Evolutionary conservation across 192 early-diverging fungal genomes (phyloP).

Genomic region (Coemansia sp.): DNA sequence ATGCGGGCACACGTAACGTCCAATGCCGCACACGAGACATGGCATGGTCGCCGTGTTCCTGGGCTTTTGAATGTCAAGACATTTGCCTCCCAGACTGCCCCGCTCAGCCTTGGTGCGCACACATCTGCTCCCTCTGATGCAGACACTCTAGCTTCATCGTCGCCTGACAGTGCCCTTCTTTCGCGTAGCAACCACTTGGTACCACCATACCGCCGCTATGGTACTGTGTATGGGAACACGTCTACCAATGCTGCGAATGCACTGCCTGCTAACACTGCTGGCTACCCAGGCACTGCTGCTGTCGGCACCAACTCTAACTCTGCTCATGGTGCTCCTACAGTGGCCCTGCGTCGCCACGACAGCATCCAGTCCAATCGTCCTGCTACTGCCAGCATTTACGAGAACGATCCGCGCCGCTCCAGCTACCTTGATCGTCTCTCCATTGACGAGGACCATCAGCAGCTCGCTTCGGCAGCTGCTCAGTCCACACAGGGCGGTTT

Average conservation of each 20-base stretch:
- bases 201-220: slow-evolving; percentile 41
- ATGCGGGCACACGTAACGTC: slow-evolving; percentile 1
- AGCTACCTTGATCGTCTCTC: slow-evolving; percentile 51
- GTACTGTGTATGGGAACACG: slow-evolving; percentile 47
- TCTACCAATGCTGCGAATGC: slow-evolving; percentile 9
- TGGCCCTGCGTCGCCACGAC: slow-evolving; percentile 33
- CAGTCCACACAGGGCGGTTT: slow-evolving; percentile 22
- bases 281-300: neutral
- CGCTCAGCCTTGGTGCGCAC: neutral
- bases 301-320: neutral
- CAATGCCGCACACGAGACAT: slow-evolving; percentile 28
- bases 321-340: neutral
- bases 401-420: slow-evolving; percentile 39
- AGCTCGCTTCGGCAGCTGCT: slow-evolving; percentile 17
- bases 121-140: neutral
- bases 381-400: slow-evolving; percentile 32
- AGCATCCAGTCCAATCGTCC: slow-evolving; percentile 11
- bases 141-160: neutral
- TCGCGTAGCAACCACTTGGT: slow-evolving; percentile 24
- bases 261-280: neutral
- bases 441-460: slow-evolving; percentile 36
- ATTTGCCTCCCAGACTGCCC: neutral
- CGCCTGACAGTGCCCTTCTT: neutral
- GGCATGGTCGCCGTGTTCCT: slow-evolving; percentile 45
- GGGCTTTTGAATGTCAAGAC: slow-evolving; percentile 26